phyloP scores from a whole-genome alignment of 1,139 yeast genomes.

The Taphrina populina region DNA sequence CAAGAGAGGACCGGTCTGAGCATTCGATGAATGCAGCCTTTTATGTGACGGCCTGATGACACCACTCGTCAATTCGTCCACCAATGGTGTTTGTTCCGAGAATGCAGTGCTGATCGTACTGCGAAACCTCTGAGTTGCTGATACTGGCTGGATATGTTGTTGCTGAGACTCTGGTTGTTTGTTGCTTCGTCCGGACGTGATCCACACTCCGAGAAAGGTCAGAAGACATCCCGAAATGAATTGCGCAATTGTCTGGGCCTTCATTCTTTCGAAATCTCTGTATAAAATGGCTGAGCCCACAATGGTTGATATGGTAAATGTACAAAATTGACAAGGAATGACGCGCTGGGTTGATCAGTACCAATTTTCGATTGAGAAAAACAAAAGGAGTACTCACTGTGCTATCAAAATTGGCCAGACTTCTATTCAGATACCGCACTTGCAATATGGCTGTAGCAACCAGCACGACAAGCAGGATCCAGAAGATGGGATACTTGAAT shows the following conservation, averaged over 20 bases:
- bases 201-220: conserved; percentile 50
- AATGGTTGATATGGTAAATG: conserved; percentile 50
- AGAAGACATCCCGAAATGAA: conserved; percentile 47
- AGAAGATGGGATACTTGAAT: conserved; percentile 44
- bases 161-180: neutral
- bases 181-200: conserved; percentile 41
- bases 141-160: neutral
- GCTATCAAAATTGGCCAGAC: conserved; percentile 48
- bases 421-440: conserved; percentile 46
- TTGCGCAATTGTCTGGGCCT: conserved; percentile 39
- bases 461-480: conserved; percentile 44
- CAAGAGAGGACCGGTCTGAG: conserved; percentile 24
- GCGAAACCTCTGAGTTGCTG: neutral
- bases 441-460: conserved; percentile 48
- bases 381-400: conserved; percentile 41
- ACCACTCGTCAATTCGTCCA: conserved; percentile 5
- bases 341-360: conserved; percentile 41
- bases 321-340: conserved; percentile 52
- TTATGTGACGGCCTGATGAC: neutral
- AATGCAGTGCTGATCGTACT: conserved; percentile 18
- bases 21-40: conserved; percentile 21
- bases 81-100: conserved; percentile 15
- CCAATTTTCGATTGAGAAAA: neutral
- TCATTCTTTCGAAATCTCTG: conserved; percentile 46
- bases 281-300: conserved; percentile 49